Percentiles rank a stretch among this genome's conserved stretches.
phyloP scores from a whole-genome alignment of 768 basidiomycete genomes.

The Pulveroboletus sp. region DNA sequence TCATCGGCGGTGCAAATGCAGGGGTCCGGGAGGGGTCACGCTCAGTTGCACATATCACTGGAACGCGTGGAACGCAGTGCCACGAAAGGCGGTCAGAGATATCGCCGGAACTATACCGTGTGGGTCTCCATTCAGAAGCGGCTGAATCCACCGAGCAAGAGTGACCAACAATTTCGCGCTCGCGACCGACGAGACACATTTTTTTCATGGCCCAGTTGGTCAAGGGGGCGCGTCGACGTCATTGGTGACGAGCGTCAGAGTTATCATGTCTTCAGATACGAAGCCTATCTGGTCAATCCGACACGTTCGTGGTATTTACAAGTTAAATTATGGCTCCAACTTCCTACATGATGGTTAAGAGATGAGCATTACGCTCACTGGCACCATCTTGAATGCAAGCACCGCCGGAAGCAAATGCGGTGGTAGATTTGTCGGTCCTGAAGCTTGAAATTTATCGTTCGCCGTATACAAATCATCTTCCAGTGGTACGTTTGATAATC shows the following conservation, averaged over 20 bases:
- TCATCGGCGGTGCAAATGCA: conserved; percentile 34
- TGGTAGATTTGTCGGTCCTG: too few relatives aligned
- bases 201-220: conserved; percentile 32
- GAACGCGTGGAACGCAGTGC: conserved; percentile 39
- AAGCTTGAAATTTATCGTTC: too few relatives aligned
- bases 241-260: conserved; percentile 30
- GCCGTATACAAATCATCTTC: too few relatives aligned
- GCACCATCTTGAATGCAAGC: too few relatives aligned
- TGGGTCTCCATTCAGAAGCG: too few relatives aligned
- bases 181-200: conserved; percentile 11
- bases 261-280: conserved; percentile 30
- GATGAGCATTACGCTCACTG: too few relatives aligned
- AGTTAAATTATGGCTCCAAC: conserved; percentile 51
- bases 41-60: conserved; percentile 41
- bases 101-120: conserved; percentile 26
- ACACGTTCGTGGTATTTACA: conserved; percentile 30
- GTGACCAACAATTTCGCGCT: conserved; percentile 29
- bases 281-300: too few relatives aligned
- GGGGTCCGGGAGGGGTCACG: conserved; percentile 41
- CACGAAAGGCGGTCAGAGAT: conserved; percentile 47
- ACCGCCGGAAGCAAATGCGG: too few relatives aligned
- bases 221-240: conserved; percentile 44
- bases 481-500: too few relatives aligned
- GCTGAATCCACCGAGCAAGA: too few relatives aligned
- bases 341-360: too few relatives aligned